phyloP scores from a whole-genome alignment of 495 filamentous ascomycete species.

The Daldinia caldariorum region DNA sequence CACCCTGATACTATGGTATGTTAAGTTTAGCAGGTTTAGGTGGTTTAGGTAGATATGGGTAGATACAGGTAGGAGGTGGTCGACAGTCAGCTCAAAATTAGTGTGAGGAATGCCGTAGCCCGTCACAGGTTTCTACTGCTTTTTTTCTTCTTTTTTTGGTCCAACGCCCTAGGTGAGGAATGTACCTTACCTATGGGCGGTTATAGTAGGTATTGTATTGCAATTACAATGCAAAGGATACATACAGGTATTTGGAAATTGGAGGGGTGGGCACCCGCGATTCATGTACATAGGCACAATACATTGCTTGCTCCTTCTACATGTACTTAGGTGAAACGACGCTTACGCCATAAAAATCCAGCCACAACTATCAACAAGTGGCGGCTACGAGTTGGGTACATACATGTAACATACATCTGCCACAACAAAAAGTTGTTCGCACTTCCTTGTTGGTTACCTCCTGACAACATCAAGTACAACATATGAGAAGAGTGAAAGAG shows the following conservation, averaged over 20 bases:
- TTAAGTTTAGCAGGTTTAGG: not conserved
- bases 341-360: not conserved
- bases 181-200: not conserved
- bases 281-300: constrained; percentile 5
- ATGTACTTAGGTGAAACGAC: constrained; percentile 1
- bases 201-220: not conserved
- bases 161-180: not conserved
- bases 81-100: constrained; percentile 30
- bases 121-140: constrained; percentile 23
- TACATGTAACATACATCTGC: not conserved
- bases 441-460: constrained; percentile 21
- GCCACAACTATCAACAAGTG: not conserved
- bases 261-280: not conserved
- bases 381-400: not conserved
- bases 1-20: not conserved
- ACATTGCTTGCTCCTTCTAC: not conserved
- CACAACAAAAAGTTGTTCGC: not conserved
- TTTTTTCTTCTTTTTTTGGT: not conserved
- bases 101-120: constrained; percentile 30
- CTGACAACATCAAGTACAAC: too few relatives aligned
- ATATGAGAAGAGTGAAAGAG: too few relatives aligned
- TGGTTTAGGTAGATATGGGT: too few relatives aligned
- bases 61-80: not conserved
- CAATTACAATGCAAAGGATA: too few relatives aligned
- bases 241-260: not conserved